phyloP scores from a whole-genome alignment of 1,284 basidiomycete species.

The Tilletia setariae region DNA sequence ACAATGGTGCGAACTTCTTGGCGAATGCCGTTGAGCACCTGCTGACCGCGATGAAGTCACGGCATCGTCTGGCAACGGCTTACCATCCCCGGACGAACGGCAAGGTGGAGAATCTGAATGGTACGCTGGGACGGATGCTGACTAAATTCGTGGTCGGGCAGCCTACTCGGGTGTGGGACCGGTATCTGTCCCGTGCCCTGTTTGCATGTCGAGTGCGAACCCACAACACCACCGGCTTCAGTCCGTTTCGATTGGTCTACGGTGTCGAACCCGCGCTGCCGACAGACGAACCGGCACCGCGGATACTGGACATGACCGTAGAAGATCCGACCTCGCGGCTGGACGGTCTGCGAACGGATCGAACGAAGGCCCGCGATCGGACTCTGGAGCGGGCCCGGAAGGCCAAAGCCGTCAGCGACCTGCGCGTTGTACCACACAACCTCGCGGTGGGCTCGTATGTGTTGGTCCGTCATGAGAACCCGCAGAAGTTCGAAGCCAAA shows the following conservation, averaged over 20 bases:
- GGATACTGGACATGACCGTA: no score
- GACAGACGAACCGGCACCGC: not conserved
- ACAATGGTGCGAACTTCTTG: constrained; percentile 16
- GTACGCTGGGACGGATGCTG: not conserved
- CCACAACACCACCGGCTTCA: not conserved
- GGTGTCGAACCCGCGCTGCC: constrained; percentile 14
- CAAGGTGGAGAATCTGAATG: constrained; percentile 22
- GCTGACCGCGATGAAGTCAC: not conserved
- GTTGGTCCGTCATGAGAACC: not conserved
- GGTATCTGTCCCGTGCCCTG: constrained; percentile 3
- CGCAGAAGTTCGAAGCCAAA: not conserved
- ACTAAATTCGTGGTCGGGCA: not conserved
- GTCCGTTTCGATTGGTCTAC: constrained; percentile 15
- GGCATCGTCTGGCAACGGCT: constrained; percentile 13
- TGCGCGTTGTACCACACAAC: not conserved
- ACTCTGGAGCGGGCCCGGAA: not conserved
- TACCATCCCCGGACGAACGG: constrained; percentile 26
- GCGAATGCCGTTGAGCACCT: not conserved
- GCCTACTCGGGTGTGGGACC: constrained; percentile 17
- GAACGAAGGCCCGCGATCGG: no score
- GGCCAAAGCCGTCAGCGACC: not conserved
- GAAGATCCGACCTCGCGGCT: no score
- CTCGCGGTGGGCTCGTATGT: not conserved
- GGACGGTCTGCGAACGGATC: no score
- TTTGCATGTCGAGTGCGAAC: constrained; percentile 13